These are phyloP conservation scores for Aspergillus aculeatinus DNA, from an alignment of 2,329 filamentous ascomycete genomes.

Conservation along the genomic window DNA sequence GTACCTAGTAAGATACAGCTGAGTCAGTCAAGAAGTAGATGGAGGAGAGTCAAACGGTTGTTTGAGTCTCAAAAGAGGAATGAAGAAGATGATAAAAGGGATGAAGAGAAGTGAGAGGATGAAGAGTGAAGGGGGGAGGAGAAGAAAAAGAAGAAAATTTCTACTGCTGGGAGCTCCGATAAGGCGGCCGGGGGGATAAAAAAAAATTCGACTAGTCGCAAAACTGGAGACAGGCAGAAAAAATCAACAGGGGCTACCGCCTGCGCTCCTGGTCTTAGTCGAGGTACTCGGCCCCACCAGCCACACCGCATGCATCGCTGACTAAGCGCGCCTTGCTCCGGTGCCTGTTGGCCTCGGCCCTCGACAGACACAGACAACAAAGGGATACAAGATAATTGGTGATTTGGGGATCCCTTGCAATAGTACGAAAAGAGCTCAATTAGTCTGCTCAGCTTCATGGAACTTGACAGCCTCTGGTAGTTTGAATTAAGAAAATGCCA, in stretches of 20 bases:
- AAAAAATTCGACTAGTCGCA: constrained; percentile 25
- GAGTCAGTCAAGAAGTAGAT: constrained; percentile 14
- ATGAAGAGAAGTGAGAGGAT: constrained; percentile 10
- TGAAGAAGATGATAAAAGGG: constrained; percentile 14
- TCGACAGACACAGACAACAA: too few species aligned
- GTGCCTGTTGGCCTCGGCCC: not conserved
- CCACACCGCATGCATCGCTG: not conserved
- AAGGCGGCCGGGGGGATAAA: constrained; percentile 20
- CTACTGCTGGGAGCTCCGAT: constrained; percentile 29
- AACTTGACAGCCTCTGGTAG: too few species aligned
- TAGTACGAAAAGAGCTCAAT: too few species aligned
- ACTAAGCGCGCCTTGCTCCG: not conserved
- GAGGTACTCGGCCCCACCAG: constrained; percentile 15
- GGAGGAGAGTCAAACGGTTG: constrained; percentile 18
- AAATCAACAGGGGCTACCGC: constrained; percentile 25
- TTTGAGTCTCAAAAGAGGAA: constrained; percentile 13
- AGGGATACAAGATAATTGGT: not conserved
- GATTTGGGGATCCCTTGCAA: too few species aligned
- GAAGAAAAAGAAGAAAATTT: constrained; percentile 25
- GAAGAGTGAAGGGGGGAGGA: constrained; percentile 15
- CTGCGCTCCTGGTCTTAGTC: constrained; percentile 14
- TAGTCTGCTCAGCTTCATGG: too few species aligned
- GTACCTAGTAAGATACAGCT: constrained; percentile 34
- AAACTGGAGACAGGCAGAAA: constrained; percentile 32
- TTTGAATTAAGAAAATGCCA: too few species aligned